Conservation (phyloP, 2,329 filamentous ascomycete species). For the Tolypocladium inflatum region DNA sequence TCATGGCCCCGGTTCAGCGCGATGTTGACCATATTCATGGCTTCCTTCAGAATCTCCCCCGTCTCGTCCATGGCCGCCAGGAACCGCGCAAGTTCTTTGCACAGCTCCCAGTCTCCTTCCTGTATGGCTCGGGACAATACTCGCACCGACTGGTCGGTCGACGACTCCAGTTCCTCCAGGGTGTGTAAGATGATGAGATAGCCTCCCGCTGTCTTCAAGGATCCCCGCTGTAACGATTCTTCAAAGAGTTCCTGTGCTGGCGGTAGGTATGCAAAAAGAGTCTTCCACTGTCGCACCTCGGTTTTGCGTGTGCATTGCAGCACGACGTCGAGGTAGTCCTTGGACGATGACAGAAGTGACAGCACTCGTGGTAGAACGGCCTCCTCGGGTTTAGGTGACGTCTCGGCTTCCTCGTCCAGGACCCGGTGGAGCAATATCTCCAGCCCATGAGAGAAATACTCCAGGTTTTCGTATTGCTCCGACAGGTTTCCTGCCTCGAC, state of each 20-base stretch:
- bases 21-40: constrained; percentile 53
- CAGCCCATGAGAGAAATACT: constrained; percentile 87
- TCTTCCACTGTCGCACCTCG: constrained; percentile 89
- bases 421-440: constrained; percentile 90
- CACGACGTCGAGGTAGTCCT: constrained; percentile 86
- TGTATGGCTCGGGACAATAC: constrained; percentile 72
- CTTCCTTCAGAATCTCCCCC: constrained; percentile 67
- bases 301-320: constrained; percentile 97
- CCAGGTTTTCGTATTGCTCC: constrained; percentile 74
- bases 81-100: constrained; percentile 91
- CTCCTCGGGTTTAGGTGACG: constrained; percentile 50
- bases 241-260: constrained; percentile 89
- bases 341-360: constrained; percentile 61
- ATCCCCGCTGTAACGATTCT: constrained; percentile 74
- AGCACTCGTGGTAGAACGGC: constrained; percentile 55
- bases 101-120: constrained; percentile 89
- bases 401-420: constrained; percentile 87
- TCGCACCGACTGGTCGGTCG: constrained; percentile 69
- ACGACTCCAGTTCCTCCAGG: constrained; percentile 57
- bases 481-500: constrained; percentile 73
- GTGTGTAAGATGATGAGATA: constrained; percentile 95
- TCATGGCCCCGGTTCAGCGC: constrained; percentile 20
- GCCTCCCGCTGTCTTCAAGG: constrained; percentile 88
- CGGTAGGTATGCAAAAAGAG: constrained; percentile 83
- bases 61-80: constrained; percentile 84